Conservation (phyloP, 2,329 filamentous ascomycete species). For the Zasmidium cellare region DNA sequence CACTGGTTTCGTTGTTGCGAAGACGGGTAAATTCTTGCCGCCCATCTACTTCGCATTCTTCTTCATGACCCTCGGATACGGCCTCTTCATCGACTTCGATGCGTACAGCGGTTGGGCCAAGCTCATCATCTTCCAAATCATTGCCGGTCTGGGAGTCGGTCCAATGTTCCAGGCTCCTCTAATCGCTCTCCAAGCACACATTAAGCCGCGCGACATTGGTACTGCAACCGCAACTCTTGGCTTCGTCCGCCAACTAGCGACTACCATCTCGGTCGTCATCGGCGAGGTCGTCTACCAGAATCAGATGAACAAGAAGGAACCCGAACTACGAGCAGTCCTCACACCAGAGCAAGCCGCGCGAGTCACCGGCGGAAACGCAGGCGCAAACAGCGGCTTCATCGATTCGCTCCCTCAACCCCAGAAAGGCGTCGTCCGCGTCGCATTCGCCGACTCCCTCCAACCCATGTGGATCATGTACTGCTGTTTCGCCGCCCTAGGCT, state of each 20-base stretch:
- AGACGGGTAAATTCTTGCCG: conserved; percentile 50
- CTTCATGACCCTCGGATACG: conserved; percentile 40
- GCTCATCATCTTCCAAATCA: conserved; percentile 56
- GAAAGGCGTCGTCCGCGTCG: conserved; percentile 41
- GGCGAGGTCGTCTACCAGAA: conserved; percentile 82
- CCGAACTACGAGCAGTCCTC: conserved; percentile 51
- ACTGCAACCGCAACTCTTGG: conserved; percentile 66
- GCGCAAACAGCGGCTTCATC: conserved; percentile 61
- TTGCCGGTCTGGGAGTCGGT: conserved; percentile 64
- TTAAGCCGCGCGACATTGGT: conserved; percentile 65
- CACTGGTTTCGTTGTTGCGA: conserved; percentile 44
- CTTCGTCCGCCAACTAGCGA: conserved; percentile 69
- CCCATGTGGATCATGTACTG: conserved; percentile 54
- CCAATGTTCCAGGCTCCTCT: conserved; percentile 70
- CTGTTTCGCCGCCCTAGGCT: conserved; percentile 40
- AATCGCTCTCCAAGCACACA: conserved; percentile 65
- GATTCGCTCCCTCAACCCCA: conserved; percentile 51
- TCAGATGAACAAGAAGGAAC: conserved; percentile 60
- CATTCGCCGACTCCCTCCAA: conserved; percentile 45
- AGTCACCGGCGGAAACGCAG: conserved; percentile 61
- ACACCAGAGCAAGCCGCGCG: conserved; percentile 51
- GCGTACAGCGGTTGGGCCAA: conserved; percentile 38
- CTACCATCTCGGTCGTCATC: conserved; percentile 67
- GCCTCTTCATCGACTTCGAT: conserved; percentile 40
- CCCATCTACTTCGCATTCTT: conserved; percentile 49